These are phyloP conservation scores for Sechiopsis laciniata DNA, from an alignment of 306 rosid species.

Conservation along the genomic window DNA sequence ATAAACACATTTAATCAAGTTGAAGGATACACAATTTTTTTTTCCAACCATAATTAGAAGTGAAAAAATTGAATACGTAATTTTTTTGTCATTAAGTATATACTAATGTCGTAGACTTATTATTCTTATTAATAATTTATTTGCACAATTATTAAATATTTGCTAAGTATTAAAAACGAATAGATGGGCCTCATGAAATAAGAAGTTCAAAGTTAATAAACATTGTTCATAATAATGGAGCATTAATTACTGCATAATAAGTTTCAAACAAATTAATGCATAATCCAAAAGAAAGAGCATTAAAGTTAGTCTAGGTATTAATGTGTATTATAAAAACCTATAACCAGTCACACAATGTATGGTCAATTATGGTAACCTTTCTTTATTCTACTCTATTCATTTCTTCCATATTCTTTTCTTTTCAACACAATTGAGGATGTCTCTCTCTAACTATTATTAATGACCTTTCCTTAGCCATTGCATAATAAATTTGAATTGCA, in stretches of 20 bases:
- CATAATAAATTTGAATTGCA: neutral
- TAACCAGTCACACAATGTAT: neutral
- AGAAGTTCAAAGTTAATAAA: neutral
- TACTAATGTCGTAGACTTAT: no score
- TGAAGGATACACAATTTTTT: no score
- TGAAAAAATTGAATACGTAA: no score
- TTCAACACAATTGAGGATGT: slow-evolving; percentile 11
- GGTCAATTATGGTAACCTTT: slow-evolving; percentile 4
- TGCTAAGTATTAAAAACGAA: neutral
- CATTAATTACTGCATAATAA: neutral
- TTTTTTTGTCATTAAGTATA: no score
- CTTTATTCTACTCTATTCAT: neutral
- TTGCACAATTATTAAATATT: neutral
- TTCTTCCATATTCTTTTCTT: neutral
- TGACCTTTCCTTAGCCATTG: neutral
- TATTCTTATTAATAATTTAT: no score
- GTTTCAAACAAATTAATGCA: no score
- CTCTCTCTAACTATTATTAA: neutral
- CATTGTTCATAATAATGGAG: neutral
- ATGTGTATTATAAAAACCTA: slow-evolving; percentile 10
- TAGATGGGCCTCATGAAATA: neutral
- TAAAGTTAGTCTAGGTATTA: slow-evolving; percentile 1
- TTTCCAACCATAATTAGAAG: no score
- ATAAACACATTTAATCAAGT: no score
- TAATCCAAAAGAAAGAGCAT: slow-evolving; percentile 3